Percentiles rank a stretch among this genome's conserved stretches.
Evolutionary conservation across 805 yeast species (phyloP).

Genomic region (Ogataea dorogensis): DNA sequence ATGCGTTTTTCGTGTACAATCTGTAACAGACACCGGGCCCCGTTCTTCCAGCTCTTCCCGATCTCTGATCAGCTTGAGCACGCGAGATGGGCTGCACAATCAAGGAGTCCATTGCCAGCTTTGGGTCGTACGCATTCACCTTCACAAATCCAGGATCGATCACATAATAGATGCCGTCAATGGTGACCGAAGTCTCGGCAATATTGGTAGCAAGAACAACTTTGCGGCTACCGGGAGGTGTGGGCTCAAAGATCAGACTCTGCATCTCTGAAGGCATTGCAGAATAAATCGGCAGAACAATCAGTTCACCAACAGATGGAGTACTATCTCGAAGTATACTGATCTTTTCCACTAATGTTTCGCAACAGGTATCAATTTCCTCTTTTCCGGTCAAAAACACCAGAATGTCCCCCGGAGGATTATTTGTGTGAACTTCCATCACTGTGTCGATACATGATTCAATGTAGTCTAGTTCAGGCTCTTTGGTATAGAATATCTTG

Average conservation of each 20-base stretch:
- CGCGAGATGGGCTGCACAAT: slow-evolving; percentile 83
- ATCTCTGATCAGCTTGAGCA: slow-evolving; percentile 93
- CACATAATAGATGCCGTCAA: slow-evolving; percentile 89
- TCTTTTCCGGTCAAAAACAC: slow-evolving; percentile 91
- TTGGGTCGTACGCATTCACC: slow-evolving; percentile 82
- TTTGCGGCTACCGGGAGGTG: slow-evolving; percentile 80
- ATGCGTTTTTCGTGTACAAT: slow-evolving; percentile 84
- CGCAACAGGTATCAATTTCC: slow-evolving; percentile 89
- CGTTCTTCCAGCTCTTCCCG: slow-evolving; percentile 97
- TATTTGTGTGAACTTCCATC: slow-evolving; percentile 80
- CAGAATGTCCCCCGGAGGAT: slow-evolving; percentile 73
- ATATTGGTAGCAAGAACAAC: slow-evolving; percentile 94
- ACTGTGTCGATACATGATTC: slow-evolving; percentile 83
- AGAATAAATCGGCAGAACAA: slow-evolving; percentile 86
- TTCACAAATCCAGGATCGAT: slow-evolving; percentile 95
- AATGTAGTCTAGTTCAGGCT: slow-evolving; percentile 84
- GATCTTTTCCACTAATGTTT: slow-evolving; percentile 62
- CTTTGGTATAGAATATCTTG: slow-evolving; percentile 71
- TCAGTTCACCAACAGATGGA: slow-evolving; percentile 54
- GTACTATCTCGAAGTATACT: slow-evolving; percentile 54
- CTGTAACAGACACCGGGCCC: slow-evolving; percentile 95
- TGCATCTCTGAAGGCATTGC: slow-evolving; percentile 91
- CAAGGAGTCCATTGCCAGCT: slow-evolving; percentile 87
- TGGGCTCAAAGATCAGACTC: slow-evolving; percentile 81
- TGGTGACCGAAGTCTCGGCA: slow-evolving; percentile 96